Evolutionary conservation across 805 yeast species (phyloP).

Genomic region (Metschnikowia hibisci): DNA sequence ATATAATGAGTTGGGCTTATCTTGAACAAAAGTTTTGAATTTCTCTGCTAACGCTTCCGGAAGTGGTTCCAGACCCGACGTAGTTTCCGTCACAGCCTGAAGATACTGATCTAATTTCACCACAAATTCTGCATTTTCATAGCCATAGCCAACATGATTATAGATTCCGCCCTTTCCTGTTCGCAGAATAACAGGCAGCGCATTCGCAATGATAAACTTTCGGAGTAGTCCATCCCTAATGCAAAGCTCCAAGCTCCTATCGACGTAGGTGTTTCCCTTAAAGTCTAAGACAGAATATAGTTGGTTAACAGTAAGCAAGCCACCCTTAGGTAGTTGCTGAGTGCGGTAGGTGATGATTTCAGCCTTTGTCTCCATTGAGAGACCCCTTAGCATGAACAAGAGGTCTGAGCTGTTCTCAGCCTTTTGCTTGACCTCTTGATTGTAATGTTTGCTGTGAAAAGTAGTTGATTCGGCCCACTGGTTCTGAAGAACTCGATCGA

Average conservation of each 20-base stretch:
- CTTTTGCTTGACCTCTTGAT: constrained; percentile 11
- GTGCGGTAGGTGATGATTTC: constrained; percentile 34
- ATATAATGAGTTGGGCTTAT: constrained; percentile 28
- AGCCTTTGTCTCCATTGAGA: constrained; percentile 33
- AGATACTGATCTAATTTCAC: constrained; percentile 25
- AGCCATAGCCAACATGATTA: constrained; percentile 35
- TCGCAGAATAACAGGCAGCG: constrained; percentile 43
- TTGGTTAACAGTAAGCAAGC: constrained; percentile 43
- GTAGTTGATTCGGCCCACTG: constrained; percentile 37
- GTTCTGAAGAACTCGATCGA: constrained; percentile 30
- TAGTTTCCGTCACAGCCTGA: constrained; percentile 15
- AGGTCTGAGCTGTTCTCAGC: constrained; percentile 22
- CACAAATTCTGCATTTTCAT: constrained; percentile 39
- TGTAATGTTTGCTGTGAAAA: constrained; percentile 24
- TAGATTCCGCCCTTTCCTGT: constrained; percentile 23
- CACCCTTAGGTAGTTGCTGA: constrained; percentile 31
- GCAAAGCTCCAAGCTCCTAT: constrained; percentile 38
- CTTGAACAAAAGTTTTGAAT: constrained; percentile 20
- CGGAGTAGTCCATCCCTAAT: constrained; percentile 35
- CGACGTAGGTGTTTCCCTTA: constrained; percentile 48
- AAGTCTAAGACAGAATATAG: constrained; percentile 45
- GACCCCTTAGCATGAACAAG: constrained; percentile 32
- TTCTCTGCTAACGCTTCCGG: constrained; percentile 16
- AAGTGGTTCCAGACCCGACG: constrained; percentile 11
- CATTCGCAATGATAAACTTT: constrained; percentile 40